phyloP scores from a whole-genome alignment of 108 stramenopile genomes.

The Hondaea fermentalgiana region DNA sequence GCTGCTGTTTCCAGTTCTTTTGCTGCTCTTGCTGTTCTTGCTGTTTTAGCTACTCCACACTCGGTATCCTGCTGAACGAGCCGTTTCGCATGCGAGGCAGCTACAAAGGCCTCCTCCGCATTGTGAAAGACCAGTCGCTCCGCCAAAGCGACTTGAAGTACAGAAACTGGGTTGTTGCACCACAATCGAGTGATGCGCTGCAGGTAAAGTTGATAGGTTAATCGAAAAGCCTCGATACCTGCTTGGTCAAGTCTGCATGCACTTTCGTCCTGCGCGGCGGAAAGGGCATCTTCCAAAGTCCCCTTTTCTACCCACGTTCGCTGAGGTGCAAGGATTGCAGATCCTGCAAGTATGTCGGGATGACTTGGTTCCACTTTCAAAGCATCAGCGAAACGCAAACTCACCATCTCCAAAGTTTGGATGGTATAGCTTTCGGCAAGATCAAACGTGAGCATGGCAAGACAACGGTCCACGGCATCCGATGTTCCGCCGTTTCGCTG shows the following conservation, averaged over 20 bases:
- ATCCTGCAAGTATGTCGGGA: neutral
- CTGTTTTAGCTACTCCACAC: no score
- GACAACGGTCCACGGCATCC: neutral
- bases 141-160: neutral
- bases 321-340: neutral
- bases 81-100: neutral
- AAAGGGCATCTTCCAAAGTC: neutral
- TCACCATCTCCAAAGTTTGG: neutral
- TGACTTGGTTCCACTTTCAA: neutral
- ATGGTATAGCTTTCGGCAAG: neutral
- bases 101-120: neutral
- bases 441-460: neutral
- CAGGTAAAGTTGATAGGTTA: neutral
- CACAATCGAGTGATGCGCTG: neutral
- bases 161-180: neutral
- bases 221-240: neutral
- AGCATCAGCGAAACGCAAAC: neutral
- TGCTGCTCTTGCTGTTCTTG: no score
- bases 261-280: neutral
- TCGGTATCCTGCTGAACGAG: neutral
- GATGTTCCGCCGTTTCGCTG: neutral
- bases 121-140: neutral
- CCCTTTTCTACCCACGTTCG: neutral
- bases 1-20: no score
- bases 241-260: neutral